phyloP scores from a whole-genome alignment of 192 early-diverging fungal species.

The Coemansia sp. region DNA sequence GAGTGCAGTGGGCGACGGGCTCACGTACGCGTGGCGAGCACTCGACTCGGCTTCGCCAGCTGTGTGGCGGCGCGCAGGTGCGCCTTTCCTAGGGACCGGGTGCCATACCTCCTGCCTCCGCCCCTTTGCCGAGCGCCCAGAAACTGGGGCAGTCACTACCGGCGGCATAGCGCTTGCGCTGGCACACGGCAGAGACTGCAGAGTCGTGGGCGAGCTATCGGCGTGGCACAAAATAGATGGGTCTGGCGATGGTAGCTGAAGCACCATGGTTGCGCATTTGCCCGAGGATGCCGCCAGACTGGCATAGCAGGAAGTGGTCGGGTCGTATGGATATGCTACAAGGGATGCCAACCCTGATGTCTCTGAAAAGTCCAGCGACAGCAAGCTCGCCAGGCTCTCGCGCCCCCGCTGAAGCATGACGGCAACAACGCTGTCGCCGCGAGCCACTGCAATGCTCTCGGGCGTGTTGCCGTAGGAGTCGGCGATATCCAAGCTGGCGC shows the following conservation, averaged over 20 bases:
- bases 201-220: slow-evolving; percentile 2
- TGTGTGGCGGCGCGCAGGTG: slow-evolving; percentile 37
- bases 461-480: slow-evolving; percentile 60
- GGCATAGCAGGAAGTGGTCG: not conserved
- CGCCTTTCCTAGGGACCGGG: not conserved
- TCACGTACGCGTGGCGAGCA: slow-evolving; percentile 4
- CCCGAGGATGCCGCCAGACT: not conserved
- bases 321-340: slow-evolving; percentile 6
- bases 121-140: not conserved
- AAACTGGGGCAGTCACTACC: not conserved
- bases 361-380: not conserved
- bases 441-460: slow-evolving; percentile 30
- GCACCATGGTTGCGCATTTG: not conserved
- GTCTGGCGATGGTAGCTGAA: slow-evolving; percentile 44
- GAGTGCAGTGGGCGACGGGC: not conserved
- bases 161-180: not conserved
- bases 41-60: slow-evolving; percentile 31
- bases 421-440: slow-evolving; percentile 11
- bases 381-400: not conserved
- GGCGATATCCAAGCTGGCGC: slow-evolving; percentile 62
- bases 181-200: not conserved
- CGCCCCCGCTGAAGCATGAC: not conserved
- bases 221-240: slow-evolving; percentile 22
- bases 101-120: not conserved
- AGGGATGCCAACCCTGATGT: not conserved